Evolutionary conservation across 306 rosid genomes (phyloP).

Genomic region (Fragaria vesca): DNA sequence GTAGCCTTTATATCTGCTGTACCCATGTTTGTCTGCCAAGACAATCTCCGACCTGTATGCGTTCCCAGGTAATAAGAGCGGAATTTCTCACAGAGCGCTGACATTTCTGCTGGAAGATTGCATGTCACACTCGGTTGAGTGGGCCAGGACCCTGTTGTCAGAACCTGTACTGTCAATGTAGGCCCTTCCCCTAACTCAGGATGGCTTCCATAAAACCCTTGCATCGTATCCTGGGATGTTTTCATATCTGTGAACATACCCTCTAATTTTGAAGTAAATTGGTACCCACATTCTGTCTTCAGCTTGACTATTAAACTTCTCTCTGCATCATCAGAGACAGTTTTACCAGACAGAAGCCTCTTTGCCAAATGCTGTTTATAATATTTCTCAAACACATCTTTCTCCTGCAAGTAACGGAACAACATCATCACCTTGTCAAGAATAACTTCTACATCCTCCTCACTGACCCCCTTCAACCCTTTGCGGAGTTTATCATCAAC

Average conservation of each 20-base stretch:
- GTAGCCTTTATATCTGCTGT: conserved; percentile 78
- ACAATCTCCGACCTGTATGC: conserved; percentile 71
- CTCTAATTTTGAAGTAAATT: conserved; percentile 78
- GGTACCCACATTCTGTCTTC: conserved; percentile 82
- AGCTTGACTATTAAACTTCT: conserved; percentile 83
- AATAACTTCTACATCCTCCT: conserved; percentile 85
- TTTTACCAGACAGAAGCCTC: conserved; percentile 80
- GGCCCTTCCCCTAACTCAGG: conserved; percentile 69
- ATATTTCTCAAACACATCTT: conserved; percentile 78
- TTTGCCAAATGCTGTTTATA: conserved; percentile 86
- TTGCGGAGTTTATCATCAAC: conserved; percentile 79
- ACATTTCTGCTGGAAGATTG: conserved; percentile 77
- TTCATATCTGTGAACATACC: conserved; percentile 88
- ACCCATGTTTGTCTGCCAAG: conserved; percentile 92
- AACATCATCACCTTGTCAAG: conserved; percentile 86
- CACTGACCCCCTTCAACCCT: conserved; percentile 80
- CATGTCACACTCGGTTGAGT: conserved; percentile 66
- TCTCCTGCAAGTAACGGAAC: conserved; percentile 79
- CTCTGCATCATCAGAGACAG: conserved; percentile 81
- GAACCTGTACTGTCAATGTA: conserved; percentile 71
- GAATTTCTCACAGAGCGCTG: conserved; percentile 68
- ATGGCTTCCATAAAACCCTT: conserved; percentile 58
- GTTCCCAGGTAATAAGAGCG: conserved; percentile 73
- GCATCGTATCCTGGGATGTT: conserved; percentile 76
- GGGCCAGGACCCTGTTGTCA: conserved; percentile 87